A percentile compares a stretch with the other conserved stretches of the same genome.
Evolutionary conservation across 768 basidiomycete genomes (phyloP).

Genomic region (Pluteus cervinus): DNA sequence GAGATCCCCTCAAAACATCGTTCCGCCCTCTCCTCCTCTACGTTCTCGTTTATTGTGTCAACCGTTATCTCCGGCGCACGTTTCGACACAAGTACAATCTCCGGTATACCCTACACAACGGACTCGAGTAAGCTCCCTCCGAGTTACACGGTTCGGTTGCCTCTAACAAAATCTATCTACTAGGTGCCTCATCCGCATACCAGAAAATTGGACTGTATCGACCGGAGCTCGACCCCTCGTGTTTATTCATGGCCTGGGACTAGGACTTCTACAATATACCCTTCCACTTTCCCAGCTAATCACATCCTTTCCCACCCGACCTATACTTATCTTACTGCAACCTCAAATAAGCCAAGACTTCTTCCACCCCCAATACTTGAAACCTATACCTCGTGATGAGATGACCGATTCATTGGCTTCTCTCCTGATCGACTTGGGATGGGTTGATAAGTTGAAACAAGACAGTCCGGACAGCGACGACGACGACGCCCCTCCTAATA

Average conservation of each 20-base stretch:
- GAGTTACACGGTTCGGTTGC: conserved; percentile 1
- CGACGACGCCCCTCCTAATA: conserved; percentile 14
- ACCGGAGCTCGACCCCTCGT: conserved; percentile 65
- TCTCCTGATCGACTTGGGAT: conserved; percentile 58
- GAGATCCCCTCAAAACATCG: conserved; percentile 69
- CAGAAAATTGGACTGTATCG: conserved; percentile 54
- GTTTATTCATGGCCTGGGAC: conserved; percentile 85
- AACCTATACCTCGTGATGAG: conserved; percentile 61
- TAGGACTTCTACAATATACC: conserved; percentile 72
- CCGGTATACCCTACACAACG: conserved; percentile 44
- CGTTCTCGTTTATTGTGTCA: conserved; percentile 39
- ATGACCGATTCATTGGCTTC: conserved; percentile 50
- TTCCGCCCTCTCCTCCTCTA: conserved; percentile 70
- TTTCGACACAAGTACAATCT: conserved; percentile 37
- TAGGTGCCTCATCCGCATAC: conserved; percentile 74
- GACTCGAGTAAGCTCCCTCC: conserved; percentile 56
- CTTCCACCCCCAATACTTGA: conserved; percentile 68
- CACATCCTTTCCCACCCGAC: conserved; percentile 52
- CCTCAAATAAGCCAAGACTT: conserved; percentile 85
- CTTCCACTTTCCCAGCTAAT: conserved; percentile 55
- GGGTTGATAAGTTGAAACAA: conserved; percentile 47
- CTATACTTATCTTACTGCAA: conserved; percentile 71
- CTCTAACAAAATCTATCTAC: conserved; percentile 3
- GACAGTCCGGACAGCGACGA: conserved; percentile 16
- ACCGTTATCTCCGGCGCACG: conserved; percentile 39